These are phyloP conservation scores for Angomonas deanei DNA, from an alignment of 208 protist species.

Conservation along the genomic window DNA sequence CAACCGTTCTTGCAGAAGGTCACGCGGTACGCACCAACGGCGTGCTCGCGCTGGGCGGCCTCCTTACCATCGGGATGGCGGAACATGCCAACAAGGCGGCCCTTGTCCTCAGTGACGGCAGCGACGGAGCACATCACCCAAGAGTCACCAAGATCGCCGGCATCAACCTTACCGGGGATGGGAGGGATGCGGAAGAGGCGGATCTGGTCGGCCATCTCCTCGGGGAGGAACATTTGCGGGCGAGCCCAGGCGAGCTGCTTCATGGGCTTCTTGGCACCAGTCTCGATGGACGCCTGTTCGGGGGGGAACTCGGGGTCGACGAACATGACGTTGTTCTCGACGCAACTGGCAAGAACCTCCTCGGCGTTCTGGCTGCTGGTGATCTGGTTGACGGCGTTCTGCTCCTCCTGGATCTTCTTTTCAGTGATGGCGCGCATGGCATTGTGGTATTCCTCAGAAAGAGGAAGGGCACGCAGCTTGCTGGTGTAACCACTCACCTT, in stretches of 20 bases:
- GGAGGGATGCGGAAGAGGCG: conserved; percentile 51
- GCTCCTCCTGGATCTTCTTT: conserved; percentile 40
- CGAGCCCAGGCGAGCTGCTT: conserved; percentile 61
- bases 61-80: conserved; percentile 47
- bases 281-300: conserved; percentile 43
- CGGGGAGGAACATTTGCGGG: conserved; percentile 37
- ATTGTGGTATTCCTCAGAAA: conserved; percentile 51
- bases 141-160: conserved; percentile 63
- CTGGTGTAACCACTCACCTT: conserved; percentile 56
- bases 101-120: conserved; percentile 38
- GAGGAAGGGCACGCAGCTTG: conserved; percentile 48
- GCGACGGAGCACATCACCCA: conserved; percentile 75
- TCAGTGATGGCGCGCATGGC: conserved; percentile 25
- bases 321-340: conserved; percentile 52
- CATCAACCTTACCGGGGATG: conserved; percentile 33
- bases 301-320: conserved; percentile 74
- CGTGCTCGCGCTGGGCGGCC: conserved; percentile 47
- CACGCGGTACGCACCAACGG: conserved; percentile 72
- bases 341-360: conserved; percentile 45
- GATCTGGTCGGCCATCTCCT: conserved; percentile 51
- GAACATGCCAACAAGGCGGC: conserved; percentile 49
- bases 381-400: conserved; percentile 30
- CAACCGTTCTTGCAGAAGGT: conserved; percentile 77
- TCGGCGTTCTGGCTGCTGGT: conserved; percentile 39
- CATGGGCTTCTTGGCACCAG: conserved; percentile 45